A percentile compares a stretch with the other conserved stretches of the same genome.
These are phyloP conservation scores for Retiboletus flavoniger DNA, from an alignment of 1,284 basidiomycete species.

Conservation along the genomic window DNA sequence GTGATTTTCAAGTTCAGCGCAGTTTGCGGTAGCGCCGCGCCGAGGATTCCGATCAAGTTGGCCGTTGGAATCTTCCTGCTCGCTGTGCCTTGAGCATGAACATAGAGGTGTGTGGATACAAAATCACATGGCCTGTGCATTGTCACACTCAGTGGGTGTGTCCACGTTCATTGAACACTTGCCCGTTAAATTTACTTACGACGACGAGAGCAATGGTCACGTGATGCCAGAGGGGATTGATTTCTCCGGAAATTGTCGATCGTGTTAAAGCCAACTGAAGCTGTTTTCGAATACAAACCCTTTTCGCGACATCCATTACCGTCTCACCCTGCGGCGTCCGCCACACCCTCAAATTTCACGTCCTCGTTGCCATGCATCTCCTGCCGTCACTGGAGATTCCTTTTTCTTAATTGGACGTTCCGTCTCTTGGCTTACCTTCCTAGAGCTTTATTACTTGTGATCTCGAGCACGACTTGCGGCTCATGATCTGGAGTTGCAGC, in stretches of 20 bases:
- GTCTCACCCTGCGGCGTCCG: constrained; percentile 26
- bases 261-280: background rate
- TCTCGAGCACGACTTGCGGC: constrained; percentile 19
- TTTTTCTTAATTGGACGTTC: constrained; percentile 26
- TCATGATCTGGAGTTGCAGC: constrained; percentile 30
- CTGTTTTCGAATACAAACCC: constrained; percentile 11
- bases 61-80: constrained; percentile 2
- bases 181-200: background rate
- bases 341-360: constrained; percentile 18
- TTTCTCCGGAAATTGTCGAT: constrained; percentile 17
- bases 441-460: constrained; percentile 24
- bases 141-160: background rate
- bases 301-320: constrained; percentile 8
- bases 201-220: background rate
- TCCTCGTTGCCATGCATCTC: constrained; percentile 25
- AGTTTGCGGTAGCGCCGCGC: constrained; percentile 12
- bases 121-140: background rate
- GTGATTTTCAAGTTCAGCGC: constrained; percentile 22
- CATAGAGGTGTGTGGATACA: background rate
- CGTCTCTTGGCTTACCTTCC: constrained; percentile 8
- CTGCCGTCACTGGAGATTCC: constrained; percentile 26
- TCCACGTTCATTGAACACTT: background rate
- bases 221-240: background rate
- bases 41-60: constrained; percentile 23
- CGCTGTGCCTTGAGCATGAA: background rate